A percentile compares a stretch with the other conserved stretches of the same genome.
Conservation (phyloP, 805 yeast species). For the Nakazawaea wickerhamii region DNA sequence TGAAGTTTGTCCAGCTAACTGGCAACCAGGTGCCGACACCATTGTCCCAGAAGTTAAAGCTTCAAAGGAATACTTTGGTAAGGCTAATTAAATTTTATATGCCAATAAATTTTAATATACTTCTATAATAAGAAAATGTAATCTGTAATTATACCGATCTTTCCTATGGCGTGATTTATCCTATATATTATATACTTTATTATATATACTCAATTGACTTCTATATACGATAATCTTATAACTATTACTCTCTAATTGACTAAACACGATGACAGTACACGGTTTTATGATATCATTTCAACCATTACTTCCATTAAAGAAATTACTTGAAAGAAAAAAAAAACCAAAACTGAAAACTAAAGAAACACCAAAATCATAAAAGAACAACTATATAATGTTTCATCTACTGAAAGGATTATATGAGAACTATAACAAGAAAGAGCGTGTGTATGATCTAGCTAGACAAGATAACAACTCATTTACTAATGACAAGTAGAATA, state of each 20-base stretch:
- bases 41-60: constrained; percentile 77
- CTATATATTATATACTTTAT: no score
- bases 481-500: constrained; percentile 39
- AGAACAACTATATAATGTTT: constrained; percentile 40
- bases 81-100: constrained; percentile 45
- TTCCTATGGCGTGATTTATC: no score
- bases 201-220: no score
- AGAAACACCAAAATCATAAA: background rate
- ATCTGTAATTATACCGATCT: no score
- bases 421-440: constrained; percentile 50
- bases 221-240: no score
- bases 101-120: no score
- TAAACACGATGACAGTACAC: no score
- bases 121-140: no score
- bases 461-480: constrained; percentile 10
- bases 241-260: no score
- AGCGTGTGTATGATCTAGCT: constrained; percentile 30
- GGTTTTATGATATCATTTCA: no score
- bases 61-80: constrained; percentile 74
- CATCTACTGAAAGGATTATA: constrained; percentile 62
- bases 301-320: no score
- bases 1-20: constrained; percentile 99
- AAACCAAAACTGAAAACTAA: background rate
- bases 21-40: constrained; percentile 93
- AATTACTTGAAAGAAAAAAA: no score